phyloP scores from a whole-genome alignment of 2,329 filamentous ascomycete genomes.

The Shiraia sp. region DNA sequence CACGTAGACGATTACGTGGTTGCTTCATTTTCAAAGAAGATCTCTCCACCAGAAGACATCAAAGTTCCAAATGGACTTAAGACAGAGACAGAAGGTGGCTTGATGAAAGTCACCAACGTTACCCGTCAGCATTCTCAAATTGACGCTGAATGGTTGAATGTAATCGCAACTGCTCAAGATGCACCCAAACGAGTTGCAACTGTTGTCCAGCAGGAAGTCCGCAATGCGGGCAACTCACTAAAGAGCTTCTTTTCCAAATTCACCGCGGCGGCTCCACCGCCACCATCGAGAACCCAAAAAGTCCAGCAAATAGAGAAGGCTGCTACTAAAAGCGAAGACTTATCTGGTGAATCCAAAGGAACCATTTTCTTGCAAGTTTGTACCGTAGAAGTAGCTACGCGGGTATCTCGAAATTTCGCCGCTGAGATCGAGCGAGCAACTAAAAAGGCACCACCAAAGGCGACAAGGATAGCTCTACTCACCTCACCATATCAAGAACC shows the following conservation, averaged over 20 bases:
- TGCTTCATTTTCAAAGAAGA: slow-evolving; percentile 79
- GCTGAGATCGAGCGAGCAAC: slow-evolving; percentile 91
- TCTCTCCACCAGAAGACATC: slow-evolving; percentile 74
- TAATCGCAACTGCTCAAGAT: slow-evolving; percentile 79
- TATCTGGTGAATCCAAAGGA: slow-evolving; percentile 70
- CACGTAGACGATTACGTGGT: slow-evolving; percentile 88
- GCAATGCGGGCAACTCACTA: slow-evolving; percentile 39
- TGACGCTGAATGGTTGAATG: slow-evolving; percentile 85
- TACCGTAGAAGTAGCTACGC: slow-evolving; percentile 79
- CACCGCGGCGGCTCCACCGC: slow-evolving; percentile 25
- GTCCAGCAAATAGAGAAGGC: slow-evolving; percentile 19
- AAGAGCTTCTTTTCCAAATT: slow-evolving; percentile 48
- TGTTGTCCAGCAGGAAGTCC: slow-evolving; percentile 40
- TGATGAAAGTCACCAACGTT: slow-evolving; percentile 85
- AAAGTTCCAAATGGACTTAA: slow-evolving; percentile 78
- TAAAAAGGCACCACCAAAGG: slow-evolving; percentile 92
- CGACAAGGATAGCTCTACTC: slow-evolving; percentile 81
- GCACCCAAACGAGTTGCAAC: slow-evolving; percentile 40
- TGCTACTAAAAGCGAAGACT: slow-evolving; percentile 58
- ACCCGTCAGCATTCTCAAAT: slow-evolving; percentile 89
- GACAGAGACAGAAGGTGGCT: slow-evolving; percentile 78
- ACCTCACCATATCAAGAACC: slow-evolving; percentile 89
- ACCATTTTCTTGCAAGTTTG: slow-evolving; percentile 89
- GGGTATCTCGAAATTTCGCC: slow-evolving; percentile 71
- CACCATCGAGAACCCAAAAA: slow-evolving; percentile 24